Base-by-base conservation (phyloP, 2,329 filamentous ascomycete genomes). In the Aspergillus versicolor region DNA sequence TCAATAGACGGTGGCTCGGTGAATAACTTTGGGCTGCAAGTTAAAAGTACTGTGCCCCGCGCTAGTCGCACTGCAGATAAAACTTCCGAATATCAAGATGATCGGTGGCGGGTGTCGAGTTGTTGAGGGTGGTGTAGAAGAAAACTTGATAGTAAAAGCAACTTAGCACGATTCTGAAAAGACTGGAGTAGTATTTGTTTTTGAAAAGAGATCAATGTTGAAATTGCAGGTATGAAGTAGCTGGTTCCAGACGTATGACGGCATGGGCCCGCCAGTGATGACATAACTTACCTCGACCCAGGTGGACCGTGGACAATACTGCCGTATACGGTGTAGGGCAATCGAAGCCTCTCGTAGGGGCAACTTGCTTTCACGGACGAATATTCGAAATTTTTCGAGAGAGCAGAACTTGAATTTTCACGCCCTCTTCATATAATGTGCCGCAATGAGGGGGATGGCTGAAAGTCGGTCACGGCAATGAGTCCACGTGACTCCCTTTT, bases 261-360 rank as follows among this genome's bases (percentile, higher is more conserved):
- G 51, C 51, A 53, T 53, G 42, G 51, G 51, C 43, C 51, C 51
- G 51, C 51, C 51, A 46, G 38, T 32, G 51, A 53, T 53, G 51
- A 53, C 51, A 53, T 53, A 53, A 53, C 51, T 27, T 24, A 44
- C 40, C 27, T 43, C 34, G 12, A 38, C 43, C 24, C 38, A 51
- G 34, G 19, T 37, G 34, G 34, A 37, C 12, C 9, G 34, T 37
- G 34, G 34, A 37, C 34, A 37, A 37, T 37, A 9, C 43, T 30
- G 43, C 43, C n/a, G 43, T 45, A 45, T 45, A 24, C 21, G 43
- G 24, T 45, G 30, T 17, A 15, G 13, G 24, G 43, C 17, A 45
- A 45, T 24, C 8, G 24, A 15, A 17, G 30, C 27, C 45, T 30
- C 17, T 47, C 17, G 17, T 24, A 42, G 46, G 42, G 32, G 42